phyloP scores from a whole-genome alignment of 2,329 filamentous ascomycete species.

The Huntiella abstrusa region DNA sequence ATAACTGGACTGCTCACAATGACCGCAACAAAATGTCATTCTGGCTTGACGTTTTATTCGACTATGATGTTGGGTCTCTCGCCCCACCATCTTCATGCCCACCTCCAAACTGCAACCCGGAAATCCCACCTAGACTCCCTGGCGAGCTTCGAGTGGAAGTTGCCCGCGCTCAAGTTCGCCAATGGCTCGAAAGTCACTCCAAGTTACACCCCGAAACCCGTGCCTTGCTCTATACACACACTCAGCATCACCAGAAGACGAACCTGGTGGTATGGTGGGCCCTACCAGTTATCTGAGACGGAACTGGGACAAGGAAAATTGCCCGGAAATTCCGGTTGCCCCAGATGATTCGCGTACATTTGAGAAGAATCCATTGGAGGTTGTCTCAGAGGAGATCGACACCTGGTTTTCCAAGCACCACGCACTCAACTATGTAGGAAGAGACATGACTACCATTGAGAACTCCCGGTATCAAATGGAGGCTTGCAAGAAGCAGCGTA shows the following conservation, averaged over 20 bases:
- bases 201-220: slow-evolving; percentile 37
- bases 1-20: slow-evolving; percentile 52
- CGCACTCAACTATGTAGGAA: slow-evolving; percentile 3
- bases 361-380: background rate
- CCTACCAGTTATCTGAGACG: slow-evolving; percentile 33
- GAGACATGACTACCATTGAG: slow-evolving; percentile 37
- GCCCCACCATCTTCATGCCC: slow-evolving; percentile 19
- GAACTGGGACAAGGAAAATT: slow-evolving; percentile 31
- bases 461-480: slow-evolving; percentile 41
- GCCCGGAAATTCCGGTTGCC: slow-evolving; percentile 9
- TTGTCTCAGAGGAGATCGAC: slow-evolving; percentile 44
- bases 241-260: slow-evolving; percentile 28
- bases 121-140: background rate
- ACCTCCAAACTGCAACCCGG: background rate
- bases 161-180: slow-evolving; percentile 39
- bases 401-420: slow-evolving; percentile 32
- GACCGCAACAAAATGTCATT: slow-evolving; percentile 53
- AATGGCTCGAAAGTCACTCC: slow-evolving; percentile 44
- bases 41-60: slow-evolving; percentile 47
- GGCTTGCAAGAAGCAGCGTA: slow-evolving; percentile 28
- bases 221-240: slow-evolving; percentile 35
- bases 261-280: slow-evolving; percentile 28
- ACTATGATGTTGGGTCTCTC: slow-evolving; percentile 27
- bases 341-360: slow-evolving; percentile 13
- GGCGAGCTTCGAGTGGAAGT: slow-evolving; percentile 28